Base-by-base conservation (phyloP, 2,329 filamentous ascomycete species). In the Chaetomium olivaceum region DNA sequence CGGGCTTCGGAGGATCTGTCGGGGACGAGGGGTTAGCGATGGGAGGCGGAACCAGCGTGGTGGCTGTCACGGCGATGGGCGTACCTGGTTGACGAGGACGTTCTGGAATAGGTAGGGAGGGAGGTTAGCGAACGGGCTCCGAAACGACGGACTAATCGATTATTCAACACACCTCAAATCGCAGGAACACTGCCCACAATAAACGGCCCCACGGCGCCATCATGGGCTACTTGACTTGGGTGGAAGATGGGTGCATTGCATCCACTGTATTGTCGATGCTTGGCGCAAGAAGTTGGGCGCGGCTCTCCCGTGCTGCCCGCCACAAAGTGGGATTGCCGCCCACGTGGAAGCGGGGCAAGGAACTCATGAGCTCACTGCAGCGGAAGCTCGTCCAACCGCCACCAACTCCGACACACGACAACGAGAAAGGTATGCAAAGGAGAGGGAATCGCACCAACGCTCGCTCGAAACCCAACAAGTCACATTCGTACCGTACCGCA, bases 1-100 rank as follows among this genome's bases (percentile, higher is more conserved):
- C 1, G 82, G 83, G 19, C 79, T 82, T 27, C 78, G 77, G 19
- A 86, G 80, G 62, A 86, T 51, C 55, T 66, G 12, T 25, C 19
- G 39, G 11, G 14, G 29, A 9, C 6, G 1, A 11, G 16, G 6
- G 11, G 50, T 68, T 19, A 70, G 67, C n/a, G 29, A 19, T 4
- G 11, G 4, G 11, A n/a, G 12, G 33, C 1, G 11, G 11, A 21
- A 4, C 16, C 25, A 16, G 2, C 2, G 5, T 19, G 36, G 4
- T 0, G 14, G 5, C 12, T 2, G n/a, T 19, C 5, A 51, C 1
- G 14, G 14, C 0, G 19, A 6, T 21, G 51, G 8, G 59, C 63
- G 27, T 64, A 72, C 71, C 51, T 67, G 67, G 8, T 58, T 65
- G 54, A 73, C 71, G 56, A 72, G 65, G 7, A 68, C 43, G 61